These are phyloP conservation scores for Sanguinoderma infundibulare DNA, from an alignment of 1,284 basidiomycete species.

Conservation along the genomic window DNA sequence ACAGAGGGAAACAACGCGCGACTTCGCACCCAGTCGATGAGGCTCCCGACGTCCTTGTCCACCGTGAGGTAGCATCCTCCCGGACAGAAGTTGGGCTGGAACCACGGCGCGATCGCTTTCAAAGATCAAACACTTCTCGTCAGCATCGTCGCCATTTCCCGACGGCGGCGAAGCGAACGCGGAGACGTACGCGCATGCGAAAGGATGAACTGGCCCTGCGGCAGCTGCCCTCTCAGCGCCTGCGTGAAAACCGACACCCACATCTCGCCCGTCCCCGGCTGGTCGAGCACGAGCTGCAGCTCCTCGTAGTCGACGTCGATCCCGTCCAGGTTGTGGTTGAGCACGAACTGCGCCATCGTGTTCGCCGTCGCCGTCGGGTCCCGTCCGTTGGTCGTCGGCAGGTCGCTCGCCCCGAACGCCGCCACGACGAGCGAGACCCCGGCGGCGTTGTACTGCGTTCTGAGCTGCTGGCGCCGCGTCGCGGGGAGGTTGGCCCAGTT, in stretches of 20 bases:
- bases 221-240: constrained; percentile 26
- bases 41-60: constrained; percentile 54
- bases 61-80: constrained; percentile 66
- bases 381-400: constrained; percentile 49
- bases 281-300: neutral
- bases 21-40: constrained; percentile 40
- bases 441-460: constrained; percentile 46
- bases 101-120: constrained; percentile 57
- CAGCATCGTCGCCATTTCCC: neutral
- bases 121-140: neutral
- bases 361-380: constrained; percentile 47
- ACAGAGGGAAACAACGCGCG: too few relatives aligned
- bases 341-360: constrained; percentile 47
- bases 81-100: constrained; percentile 49
- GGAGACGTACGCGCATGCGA: constrained; percentile 37
- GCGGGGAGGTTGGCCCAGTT: constrained; percentile 42
- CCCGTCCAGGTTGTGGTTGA: constrained; percentile 46
- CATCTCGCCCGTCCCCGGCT: constrained; percentile 26
- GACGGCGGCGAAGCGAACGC: neutral
- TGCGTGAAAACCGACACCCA: constrained; percentile 40
- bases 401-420: constrained; percentile 54
- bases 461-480: constrained; percentile 38
- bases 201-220: constrained; percentile 37
- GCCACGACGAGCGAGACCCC: constrained; percentile 53
- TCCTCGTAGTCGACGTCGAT: constrained; percentile 63